These are phyloP conservation scores for Lycium ferocissimum DNA, from an alignment of 257 asterid species.

Conservation along the genomic window DNA sequence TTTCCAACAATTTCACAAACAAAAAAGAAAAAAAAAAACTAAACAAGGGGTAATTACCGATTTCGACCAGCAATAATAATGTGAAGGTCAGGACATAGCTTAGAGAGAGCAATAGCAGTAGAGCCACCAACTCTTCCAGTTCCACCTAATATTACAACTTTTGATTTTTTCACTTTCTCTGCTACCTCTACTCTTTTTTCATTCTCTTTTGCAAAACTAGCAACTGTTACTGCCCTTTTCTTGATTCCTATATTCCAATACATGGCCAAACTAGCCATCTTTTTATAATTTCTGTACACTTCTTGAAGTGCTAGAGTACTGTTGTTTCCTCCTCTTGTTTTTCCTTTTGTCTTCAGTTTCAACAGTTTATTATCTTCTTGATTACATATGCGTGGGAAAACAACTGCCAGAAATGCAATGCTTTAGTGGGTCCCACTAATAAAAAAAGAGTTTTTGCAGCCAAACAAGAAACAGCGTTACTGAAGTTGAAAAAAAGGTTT, in stretches of 20 bases:
- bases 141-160: slow-evolving; percentile 83
- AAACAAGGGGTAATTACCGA: slow-evolving; percentile 48
- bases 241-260: slow-evolving; percentile 44
- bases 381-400: slow-evolving; percentile 17
- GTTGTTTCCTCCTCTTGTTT: neutral
- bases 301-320: neutral
- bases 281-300: neutral
- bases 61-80: slow-evolving; percentile 80
- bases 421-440: neutral
- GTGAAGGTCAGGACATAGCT: slow-evolving; percentile 70
- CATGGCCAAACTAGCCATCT: slow-evolving; percentile 63
- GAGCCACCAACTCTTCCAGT: slow-evolving; percentile 99
- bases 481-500: too few relatives aligned
- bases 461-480: too few relatives aligned
- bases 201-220: slow-evolving; percentile 42
- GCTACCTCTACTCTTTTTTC: slow-evolving; percentile 53
- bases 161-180: slow-evolving; percentile 58
- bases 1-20: neutral
- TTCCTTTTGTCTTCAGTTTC: neutral
- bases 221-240: slow-evolving; percentile 41
- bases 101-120: slow-evolving; percentile 81
- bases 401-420: neutral
- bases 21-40: neutral
- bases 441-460: neutral
- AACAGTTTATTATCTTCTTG: slow-evolving; percentile 16